phyloP scores from a whole-genome alignment of 805 yeast genomes.

The Middelhovenomyces tepae region DNA sequence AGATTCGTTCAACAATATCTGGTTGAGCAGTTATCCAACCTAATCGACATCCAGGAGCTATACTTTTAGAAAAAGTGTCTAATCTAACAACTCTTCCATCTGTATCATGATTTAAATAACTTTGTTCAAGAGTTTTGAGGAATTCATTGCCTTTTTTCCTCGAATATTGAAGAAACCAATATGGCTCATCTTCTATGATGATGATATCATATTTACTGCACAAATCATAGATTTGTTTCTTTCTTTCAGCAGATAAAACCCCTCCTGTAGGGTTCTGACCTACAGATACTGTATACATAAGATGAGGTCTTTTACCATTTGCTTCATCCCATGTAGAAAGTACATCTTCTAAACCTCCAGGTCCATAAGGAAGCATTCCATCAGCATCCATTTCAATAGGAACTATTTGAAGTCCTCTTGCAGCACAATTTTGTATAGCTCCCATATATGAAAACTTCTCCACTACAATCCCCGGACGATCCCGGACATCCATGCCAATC shows the following conservation, averaged over 20 bases:
- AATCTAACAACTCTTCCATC: conserved; percentile 73
- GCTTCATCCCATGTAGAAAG: conserved; percentile 49
- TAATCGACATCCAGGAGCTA: conserved; percentile 69
- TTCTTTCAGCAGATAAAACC: conserved; percentile 48
- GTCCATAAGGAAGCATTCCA: conserved; percentile 60
- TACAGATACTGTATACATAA: conserved; percentile 57
- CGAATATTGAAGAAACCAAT: conserved; percentile 32
- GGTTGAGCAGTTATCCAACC: conserved; percentile 62
- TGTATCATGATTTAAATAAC: conserved; percentile 58
- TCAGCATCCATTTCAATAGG: conserved; percentile 57
- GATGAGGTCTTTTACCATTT: conserved; percentile 34
- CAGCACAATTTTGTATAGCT: conserved; percentile 60
- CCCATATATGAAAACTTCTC: conserved; percentile 73
- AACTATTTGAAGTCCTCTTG: conserved; percentile 49
- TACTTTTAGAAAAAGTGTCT: conserved; percentile 70
- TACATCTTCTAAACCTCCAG: conserved; percentile 42
- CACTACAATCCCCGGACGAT: conserved; percentile 57
- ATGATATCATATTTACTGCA: conserved; percentile 61
- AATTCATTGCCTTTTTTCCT: conserved; percentile 37
- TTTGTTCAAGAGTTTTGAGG: conserved; percentile 45
- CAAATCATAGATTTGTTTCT: conserved; percentile 48
- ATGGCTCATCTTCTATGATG: conserved; percentile 80
- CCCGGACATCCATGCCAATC: conserved; percentile 46
- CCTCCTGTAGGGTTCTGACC: conserved; percentile 87
- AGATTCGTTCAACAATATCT: conserved; percentile 22